Percentiles rank a stretch among this genome's conserved stretches.
These are phyloP conservation scores for Hibiscus syriacus DNA, from an alignment of 345 rosid species.

Conservation along the genomic window DNA sequence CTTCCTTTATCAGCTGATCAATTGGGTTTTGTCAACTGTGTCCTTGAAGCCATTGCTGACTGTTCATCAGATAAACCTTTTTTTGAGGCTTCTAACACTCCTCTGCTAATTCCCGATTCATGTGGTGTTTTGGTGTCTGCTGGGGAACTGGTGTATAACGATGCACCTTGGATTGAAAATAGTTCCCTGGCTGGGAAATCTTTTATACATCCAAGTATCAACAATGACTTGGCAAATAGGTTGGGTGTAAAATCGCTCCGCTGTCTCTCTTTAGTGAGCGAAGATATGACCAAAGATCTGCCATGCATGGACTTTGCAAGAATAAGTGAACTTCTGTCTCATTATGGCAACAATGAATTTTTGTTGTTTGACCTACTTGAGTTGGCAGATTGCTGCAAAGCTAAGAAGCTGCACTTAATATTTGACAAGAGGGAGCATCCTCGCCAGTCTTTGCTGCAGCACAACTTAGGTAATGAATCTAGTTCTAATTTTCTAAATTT, in stretches of 20 bases:
- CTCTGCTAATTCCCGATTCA: slow-evolving; percentile 67
- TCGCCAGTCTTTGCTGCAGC: slow-evolving; percentile 83
- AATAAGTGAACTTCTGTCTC: slow-evolving; percentile 67
- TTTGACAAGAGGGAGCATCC: slow-evolving; percentile 92
- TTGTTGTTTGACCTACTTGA: slow-evolving; percentile 90
- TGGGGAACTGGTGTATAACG: slow-evolving; percentile 73
- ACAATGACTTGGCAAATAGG: slow-evolving; percentile 73
- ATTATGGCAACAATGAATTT: slow-evolving; percentile 67
- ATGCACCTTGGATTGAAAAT: slow-evolving; percentile 97
- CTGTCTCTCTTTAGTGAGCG: slow-evolving; percentile 68
- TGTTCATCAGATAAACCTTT: slow-evolving; percentile 44
- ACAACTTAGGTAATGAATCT: slow-evolving; percentile 57
- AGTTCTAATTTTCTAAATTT: background rate
- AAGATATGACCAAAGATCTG: slow-evolving; percentile 74
- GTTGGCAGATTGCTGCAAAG: slow-evolving; percentile 91
- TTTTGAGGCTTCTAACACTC: slow-evolving; percentile 41
- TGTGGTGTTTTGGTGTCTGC: slow-evolving; percentile 51
- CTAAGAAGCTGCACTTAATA: slow-evolving; percentile 63
- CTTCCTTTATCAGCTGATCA: slow-evolving; percentile 59
- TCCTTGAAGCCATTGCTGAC: slow-evolving; percentile 85
- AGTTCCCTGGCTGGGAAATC: slow-evolving; percentile 50
- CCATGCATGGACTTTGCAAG: slow-evolving; percentile 85
- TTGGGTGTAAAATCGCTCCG: slow-evolving; percentile 88
- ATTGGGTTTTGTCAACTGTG: slow-evolving; percentile 60
- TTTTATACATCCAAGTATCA: slow-evolving; percentile 75